Percentiles rank a stretch among this genome's conserved stretches.
Conservation (phyloP, 2,329 filamentous ascomycete species). For the Botryosphaeria dothidea region DNA sequence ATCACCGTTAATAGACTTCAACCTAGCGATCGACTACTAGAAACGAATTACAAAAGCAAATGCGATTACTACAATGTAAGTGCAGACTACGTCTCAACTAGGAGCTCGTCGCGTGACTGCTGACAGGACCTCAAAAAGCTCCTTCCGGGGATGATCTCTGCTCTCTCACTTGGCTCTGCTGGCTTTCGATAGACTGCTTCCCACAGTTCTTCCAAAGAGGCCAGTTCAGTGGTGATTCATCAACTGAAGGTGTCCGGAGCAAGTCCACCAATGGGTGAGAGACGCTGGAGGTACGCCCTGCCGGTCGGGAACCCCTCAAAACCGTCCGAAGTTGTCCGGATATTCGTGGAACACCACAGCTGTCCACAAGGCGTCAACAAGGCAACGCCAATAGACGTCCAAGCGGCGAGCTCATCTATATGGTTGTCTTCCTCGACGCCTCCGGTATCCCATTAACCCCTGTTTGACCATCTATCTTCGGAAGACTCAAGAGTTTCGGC, state of each 20-base stretch:
- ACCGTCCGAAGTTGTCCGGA: not conserved
- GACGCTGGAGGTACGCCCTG: not conserved
- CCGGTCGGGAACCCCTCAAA: constrained; percentile 4
- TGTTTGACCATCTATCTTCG: not conserved
- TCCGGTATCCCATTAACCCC: not conserved
- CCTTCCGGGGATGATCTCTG: not conserved
- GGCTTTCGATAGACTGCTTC: not conserved
- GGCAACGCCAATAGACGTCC: not conserved
- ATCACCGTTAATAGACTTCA: not conserved
- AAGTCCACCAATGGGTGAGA: not conserved
- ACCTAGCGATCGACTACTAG: not conserved
- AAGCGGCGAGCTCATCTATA: not conserved
- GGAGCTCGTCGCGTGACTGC: not conserved
- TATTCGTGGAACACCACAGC: not conserved
- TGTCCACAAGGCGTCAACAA: not conserved
- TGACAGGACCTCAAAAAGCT: not conserved
- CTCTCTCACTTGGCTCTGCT: not conserved
- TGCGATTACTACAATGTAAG: not conserved
- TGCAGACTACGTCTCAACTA: not conserved
- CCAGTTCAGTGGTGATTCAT: not conserved
- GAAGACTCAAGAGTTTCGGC: not conserved
- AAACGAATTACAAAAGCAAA: not conserved
- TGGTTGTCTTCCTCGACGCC: not conserved
- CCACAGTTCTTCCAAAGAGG: not conserved
- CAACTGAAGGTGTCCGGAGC: not conserved